These are phyloP conservation scores for Arabis alpina DNA, from an alignment of 345 rosid genomes.

Conservation along the genomic window DNA sequence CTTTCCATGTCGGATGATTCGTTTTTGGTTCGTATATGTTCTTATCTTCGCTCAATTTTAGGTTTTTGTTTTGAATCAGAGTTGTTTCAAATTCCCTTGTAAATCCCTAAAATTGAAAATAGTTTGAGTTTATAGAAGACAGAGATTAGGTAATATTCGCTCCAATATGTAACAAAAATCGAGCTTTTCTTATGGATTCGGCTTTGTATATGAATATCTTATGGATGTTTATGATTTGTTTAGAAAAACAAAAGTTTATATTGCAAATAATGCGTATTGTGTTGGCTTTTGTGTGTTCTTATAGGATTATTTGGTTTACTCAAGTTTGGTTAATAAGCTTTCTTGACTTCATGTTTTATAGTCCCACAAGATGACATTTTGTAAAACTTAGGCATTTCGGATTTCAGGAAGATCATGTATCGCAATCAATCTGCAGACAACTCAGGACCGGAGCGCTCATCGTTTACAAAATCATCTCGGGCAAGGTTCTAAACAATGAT, in stretches of 20 bases:
- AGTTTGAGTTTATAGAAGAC: conserved; percentile 20
- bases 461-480: conserved; percentile 3
- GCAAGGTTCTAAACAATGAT: conserved; percentile 12
- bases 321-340: neutral
- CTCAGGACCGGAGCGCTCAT: neutral
- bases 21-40: conserved; percentile 25
- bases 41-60: conserved; percentile 2
- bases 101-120: neutral
- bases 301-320: neutral
- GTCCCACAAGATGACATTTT: conserved; percentile 17
- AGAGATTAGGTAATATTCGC: neutral
- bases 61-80: neutral
- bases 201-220: neutral
- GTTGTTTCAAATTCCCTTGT: neutral
- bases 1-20: conserved; percentile 74
- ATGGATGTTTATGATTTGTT: no score
- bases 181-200: neutral
- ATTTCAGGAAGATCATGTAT: conserved; percentile 18
- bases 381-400: conserved; percentile 17
- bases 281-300: no score
- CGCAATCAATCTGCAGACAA: neutral
- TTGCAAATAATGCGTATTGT: no score
- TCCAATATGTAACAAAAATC: neutral
- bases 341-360: neutral
- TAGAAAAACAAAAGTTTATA: no score